Conservation (phyloP, 2,329 filamentous ascomycete genomes). For the Madurella fahalii region DNA sequence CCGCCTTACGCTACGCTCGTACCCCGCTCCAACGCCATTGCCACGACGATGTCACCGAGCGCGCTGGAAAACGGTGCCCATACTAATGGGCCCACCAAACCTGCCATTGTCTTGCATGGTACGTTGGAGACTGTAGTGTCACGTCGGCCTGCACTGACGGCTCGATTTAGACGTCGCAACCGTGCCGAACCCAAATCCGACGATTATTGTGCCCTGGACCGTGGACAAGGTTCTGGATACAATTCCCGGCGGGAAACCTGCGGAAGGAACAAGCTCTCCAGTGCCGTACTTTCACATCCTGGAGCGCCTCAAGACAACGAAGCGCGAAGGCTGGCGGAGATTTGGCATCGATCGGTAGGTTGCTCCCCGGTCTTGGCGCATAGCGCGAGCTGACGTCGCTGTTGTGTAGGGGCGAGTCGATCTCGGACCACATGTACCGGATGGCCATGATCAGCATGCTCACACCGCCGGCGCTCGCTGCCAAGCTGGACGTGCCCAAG, state of each 20-base stretch:
- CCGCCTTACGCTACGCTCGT: too few relatives aligned
- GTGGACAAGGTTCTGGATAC: slow-evolving; percentile 61
- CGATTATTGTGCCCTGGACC: slow-evolving; percentile 48
- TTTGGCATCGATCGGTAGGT: slow-evolving; percentile 66
- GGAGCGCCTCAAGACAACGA: slow-evolving; percentile 90
- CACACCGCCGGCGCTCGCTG: slow-evolving; percentile 68
- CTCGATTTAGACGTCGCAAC: slow-evolving; percentile 19
- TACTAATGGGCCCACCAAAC: neutral
- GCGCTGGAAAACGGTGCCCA: slow-evolving; percentile 5
- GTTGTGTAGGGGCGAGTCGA: slow-evolving; percentile 69
- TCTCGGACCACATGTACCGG: slow-evolving; percentile 98
- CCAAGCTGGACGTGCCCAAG: slow-evolving; percentile 68
- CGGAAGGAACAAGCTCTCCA: slow-evolving; percentile 64
- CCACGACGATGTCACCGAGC: slow-evolving; percentile 12
- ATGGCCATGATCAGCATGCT: slow-evolving; percentile 97
- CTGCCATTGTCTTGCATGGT: neutral
- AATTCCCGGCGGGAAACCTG: slow-evolving; percentile 55
- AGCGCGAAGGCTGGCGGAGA: slow-evolving; percentile 91
- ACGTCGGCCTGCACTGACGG: neutral
- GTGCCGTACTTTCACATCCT: slow-evolving; percentile 92
- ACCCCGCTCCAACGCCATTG: too few relatives aligned
- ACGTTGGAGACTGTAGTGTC: neutral
- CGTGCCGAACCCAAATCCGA: slow-evolving; percentile 35
- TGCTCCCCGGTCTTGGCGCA: neutral
- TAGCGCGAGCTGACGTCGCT: slow-evolving; percentile 6